Conservation (phyloP, 2,329 filamentous ascomycete genomes). For the Curvularia verruculosa region DNA sequence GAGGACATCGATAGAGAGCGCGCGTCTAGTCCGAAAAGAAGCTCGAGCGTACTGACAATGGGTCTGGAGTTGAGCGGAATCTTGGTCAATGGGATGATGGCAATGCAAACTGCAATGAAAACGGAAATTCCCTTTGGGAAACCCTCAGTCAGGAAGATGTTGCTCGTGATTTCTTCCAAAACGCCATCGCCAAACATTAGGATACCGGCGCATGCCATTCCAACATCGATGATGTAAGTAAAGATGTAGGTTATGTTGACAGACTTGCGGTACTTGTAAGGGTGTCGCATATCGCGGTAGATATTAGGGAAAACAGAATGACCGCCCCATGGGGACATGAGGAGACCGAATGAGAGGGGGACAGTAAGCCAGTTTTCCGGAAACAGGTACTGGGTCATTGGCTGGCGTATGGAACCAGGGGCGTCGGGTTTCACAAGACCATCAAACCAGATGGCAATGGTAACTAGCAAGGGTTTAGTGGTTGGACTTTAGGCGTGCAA, state of each 20-base stretch:
- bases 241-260: slow-evolving; percentile 84
- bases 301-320: slow-evolving; percentile 84
- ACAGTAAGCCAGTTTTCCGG: slow-evolving; percentile 86
- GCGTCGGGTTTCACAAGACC: slow-evolving; percentile 80
- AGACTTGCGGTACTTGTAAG: slow-evolving; percentile 77
- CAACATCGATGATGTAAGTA: slow-evolving; percentile 80
- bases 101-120: slow-evolving; percentile 83
- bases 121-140: slow-evolving; percentile 78
- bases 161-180: slow-evolving; percentile 86
- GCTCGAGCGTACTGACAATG: slow-evolving; percentile 83
- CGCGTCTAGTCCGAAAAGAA: slow-evolving; percentile 74
- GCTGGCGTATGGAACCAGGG: slow-evolving; percentile 83
- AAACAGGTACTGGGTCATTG: slow-evolving; percentile 79
- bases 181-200: slow-evolving; percentile 96
- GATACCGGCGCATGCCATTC: slow-evolving; percentile 81
- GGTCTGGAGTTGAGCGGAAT: slow-evolving; percentile 89
- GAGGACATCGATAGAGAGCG: slow-evolving; percentile 59
- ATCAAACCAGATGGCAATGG: slow-evolving; percentile 81
- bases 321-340: slow-evolving; percentile 82
- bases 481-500: background rate
- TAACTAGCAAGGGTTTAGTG: slow-evolving; percentile 64
- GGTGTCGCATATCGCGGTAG: slow-evolving; percentile 78
- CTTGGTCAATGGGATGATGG: slow-evolving; percentile 93
- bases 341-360: slow-evolving; percentile 84
- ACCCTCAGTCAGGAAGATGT: slow-evolving; percentile 75